Base-by-base conservation (phyloP, 2,329 filamentous ascomycete genomes). In the Penicillium sclerotiorum region DNA sequence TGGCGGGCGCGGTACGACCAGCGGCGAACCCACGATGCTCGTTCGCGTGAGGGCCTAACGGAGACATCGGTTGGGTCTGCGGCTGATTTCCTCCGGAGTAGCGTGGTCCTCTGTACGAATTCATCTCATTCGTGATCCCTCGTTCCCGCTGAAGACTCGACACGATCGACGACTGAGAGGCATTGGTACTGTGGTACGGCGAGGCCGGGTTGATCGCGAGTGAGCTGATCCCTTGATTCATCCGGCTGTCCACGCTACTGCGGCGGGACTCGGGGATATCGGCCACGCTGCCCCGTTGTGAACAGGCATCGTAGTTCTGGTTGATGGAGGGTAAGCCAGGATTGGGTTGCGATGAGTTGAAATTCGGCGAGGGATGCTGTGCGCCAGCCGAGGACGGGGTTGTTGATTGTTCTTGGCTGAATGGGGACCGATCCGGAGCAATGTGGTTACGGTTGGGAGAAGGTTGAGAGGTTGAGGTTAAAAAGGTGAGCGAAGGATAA, bases 241-340 rank as follows among this genome's bases (percentile, higher is more conserved):
- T 72, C 45, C 76, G 68, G 55, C 76, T 78, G 49, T 78, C 75
- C 17, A 78, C 64, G 46, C 76, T 78, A 59, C 76, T 77, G 33
- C 76, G 74, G 38, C 76, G 71, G 9, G 76, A 78, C 49, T 78
- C 75, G 15, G 72, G 55, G 13, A 68, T 67, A n/a, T 77, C 73
- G 12, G 58, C 62, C 30, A 66, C 67, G 59, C 70, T 76, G 20
- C 64, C 65, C 25, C 72, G 68, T 18, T 80, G 74, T 1, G 76
- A 72, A 25, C 71, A 65, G 5, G 75, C 74, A 41, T 84, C 81
- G 38, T 79, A 75, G 53, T 80, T 81, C 58, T 84, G 81, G 45
- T 83, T 84, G 54, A 85, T 77, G 0, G 81, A 81, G 2, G 83
- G 82, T 8, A 85, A 68, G 33, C 74, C 69, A 57, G 72, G 72